phyloP scores from a whole-genome alignment of 768 basidiomycete genomes.

The Paxillus involutus region DNA sequence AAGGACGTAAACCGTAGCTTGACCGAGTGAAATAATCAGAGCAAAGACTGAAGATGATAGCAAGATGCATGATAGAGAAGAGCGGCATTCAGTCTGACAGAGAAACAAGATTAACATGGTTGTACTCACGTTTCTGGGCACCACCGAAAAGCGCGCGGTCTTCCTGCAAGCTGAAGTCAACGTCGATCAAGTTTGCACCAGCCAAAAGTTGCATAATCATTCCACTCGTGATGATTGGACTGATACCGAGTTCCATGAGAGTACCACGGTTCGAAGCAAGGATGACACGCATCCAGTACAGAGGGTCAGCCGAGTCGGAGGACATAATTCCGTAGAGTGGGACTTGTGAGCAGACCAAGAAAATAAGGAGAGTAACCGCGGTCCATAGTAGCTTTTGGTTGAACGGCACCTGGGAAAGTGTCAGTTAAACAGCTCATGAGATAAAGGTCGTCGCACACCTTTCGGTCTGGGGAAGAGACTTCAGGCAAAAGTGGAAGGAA shows the following conservation, averaged over 20 bases:
- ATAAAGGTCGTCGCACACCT: conserved; percentile 48
- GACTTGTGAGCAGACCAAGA: conserved; percentile 99
- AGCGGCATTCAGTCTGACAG: not conserved
- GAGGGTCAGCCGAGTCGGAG: conserved; percentile 97
- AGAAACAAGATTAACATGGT: not conserved
- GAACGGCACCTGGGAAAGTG: conserved; percentile 76
- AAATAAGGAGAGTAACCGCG: conserved; percentile 97
- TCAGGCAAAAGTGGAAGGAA: conserved; percentile 97
- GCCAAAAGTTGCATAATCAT: conserved; percentile 99
- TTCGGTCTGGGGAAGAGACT: conserved; percentile 96
- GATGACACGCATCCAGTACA: conserved; percentile 99
- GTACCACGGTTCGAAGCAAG: conserved; percentile 98
- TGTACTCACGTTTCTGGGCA: conserved; percentile 87
- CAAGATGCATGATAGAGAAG: not conserved
- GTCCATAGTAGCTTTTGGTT: conserved; percentile 99
- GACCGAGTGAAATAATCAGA: conserved; percentile 93
- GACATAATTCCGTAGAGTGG: conserved; percentile 99
- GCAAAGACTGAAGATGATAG: conserved; percentile 73
- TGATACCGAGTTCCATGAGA: conserved; percentile 99
- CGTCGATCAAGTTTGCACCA: conserved; percentile 95
- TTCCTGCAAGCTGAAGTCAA: conserved; percentile 97
- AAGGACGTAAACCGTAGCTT: conserved; percentile 95
- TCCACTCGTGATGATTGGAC: conserved; percentile 94
- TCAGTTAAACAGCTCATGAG: conserved; percentile 4
- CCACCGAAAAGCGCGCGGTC: conserved; percentile 94